Evolutionary conservation across 768 basidiomycete species (phyloP).

Genomic region (Flagelloscypha sp.): DNA sequence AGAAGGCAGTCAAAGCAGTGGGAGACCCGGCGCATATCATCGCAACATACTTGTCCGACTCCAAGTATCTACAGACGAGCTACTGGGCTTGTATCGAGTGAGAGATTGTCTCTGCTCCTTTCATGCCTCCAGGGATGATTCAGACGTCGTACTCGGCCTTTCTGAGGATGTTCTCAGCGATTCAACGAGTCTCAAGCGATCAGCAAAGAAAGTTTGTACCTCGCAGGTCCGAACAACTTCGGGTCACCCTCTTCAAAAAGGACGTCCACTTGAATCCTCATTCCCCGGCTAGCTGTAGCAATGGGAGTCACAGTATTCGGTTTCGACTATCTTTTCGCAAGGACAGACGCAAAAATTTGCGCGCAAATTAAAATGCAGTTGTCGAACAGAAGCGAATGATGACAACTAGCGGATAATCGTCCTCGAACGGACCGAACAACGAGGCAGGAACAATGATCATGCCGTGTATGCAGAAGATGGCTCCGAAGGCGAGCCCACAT

Average conservation of each 20-base stretch:
- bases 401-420: too few relatives aligned
- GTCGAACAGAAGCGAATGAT: too few relatives aligned
- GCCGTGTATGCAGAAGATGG: constrained; percentile 22
- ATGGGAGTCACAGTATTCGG: constrained; percentile 32
- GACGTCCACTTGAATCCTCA: constrained; percentile 62
- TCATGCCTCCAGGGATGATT: constrained; percentile 71
- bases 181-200: too few relatives aligned
- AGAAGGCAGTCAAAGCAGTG: constrained; percentile 50
- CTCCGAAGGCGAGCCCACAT: constrained; percentile 13
- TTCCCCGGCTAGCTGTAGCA: constrained; percentile 62
- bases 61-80: constrained; percentile 50
- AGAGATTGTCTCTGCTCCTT: constrained; percentile 70
- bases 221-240: constrained; percentile 47
- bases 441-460: constrained; percentile 62
- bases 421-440: constrained; percentile 39
- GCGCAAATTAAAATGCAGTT: constrained; percentile 19
- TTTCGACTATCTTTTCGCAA: constrained; percentile 18
- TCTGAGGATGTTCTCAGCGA: constrained; percentile 5
- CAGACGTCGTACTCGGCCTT: constrained; percentile 63
- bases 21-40: constrained; percentile 86
- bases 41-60: constrained; percentile 51
- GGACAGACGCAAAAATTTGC: constrained; percentile 50
- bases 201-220: constrained; percentile 12
- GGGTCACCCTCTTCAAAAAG: constrained; percentile 35
- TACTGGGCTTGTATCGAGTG: constrained; percentile 49